Base-by-base conservation (phyloP, 2,329 filamentous ascomycete genomes). In the Calonectria ilicicola region DNA sequence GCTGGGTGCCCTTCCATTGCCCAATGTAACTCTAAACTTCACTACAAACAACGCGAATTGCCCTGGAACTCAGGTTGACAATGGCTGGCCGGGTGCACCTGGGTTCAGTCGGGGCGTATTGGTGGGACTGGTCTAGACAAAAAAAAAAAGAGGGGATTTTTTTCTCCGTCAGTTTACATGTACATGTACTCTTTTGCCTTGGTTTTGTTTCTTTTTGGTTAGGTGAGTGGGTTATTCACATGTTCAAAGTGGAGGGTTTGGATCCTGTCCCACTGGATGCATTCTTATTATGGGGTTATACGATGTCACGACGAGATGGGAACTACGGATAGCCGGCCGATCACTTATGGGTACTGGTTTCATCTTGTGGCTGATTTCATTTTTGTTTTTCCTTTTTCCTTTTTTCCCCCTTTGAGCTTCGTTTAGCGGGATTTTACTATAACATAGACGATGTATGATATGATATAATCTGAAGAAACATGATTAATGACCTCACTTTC, bases 391-490 rank as follows among this genome's bases (percentile, higher is more conserved):
- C 32, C 12, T 10, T 51, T 46, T 15, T 32, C 29, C 29, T 32
- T 23, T 51, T 67, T 46, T 46, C n/a, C 26, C 32, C 32, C 12
- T 29, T 51, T 66, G 47, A 49, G 49, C 27, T 58, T 65, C 64
- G 46, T 56, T 58, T 15, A 65, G 66, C 64, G 60, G 46, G 62
- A 35, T 35, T 42, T 56, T 51, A 70, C 40, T 64, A 53, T 47
- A 69, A 26, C 47, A 76, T 73, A 77, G 70, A 78, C 70, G 68
- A 78, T 71, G 75, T 71, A 78, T 78, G 63, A 69, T 77, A 74
- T 72, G 63, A 76, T 74, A 77, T 69, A 76, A 77, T 72, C 27
- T 49, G 35, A 66, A 64, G 35, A 66, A 68, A 62, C 47, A 64
- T 29, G 21, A 65, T 67, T 62, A 66, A 72, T 63, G 26, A 70